Evolutionary conservation across 2,329 filamentous ascomycete species (phyloP).

Genomic region (Microsporum ferrugineum): DNA sequence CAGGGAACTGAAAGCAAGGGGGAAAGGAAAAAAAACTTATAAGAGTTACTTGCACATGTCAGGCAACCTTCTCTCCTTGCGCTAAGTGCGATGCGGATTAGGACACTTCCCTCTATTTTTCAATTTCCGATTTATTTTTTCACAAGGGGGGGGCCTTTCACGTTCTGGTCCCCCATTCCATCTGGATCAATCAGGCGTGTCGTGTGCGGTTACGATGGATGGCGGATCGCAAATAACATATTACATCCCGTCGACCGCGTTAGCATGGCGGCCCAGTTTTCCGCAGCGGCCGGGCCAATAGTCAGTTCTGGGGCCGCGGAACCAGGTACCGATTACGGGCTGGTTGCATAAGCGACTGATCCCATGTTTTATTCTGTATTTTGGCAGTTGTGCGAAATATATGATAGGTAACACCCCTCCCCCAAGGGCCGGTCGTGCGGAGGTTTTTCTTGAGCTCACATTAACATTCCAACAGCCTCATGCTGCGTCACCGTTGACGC

Average conservation of each 20-base stretch:
- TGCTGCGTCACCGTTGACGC: background rate
- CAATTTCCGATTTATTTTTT: too few species aligned
- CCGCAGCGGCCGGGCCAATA: slow-evolving; percentile 1
- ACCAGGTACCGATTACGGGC: slow-evolving; percentile 2
- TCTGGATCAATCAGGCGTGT: background rate
- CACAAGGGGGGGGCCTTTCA: background rate
- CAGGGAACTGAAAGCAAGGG: background rate
- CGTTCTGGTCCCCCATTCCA: background rate
- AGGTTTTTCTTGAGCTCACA: background rate
- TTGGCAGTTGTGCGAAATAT: background rate
- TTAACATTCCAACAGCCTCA: background rate
- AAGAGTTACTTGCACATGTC: background rate
- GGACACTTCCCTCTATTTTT: background rate
- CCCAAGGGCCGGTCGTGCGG: background rate
- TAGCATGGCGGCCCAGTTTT: slow-evolving; percentile 1
- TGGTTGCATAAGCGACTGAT: background rate
- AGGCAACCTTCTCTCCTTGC: background rate
- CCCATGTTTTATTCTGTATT: background rate
- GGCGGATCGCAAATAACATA: background rate
- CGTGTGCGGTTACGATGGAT: background rate
- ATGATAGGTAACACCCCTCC: background rate
- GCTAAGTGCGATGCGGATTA: background rate
- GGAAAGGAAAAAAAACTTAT: background rate
- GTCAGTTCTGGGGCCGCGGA: background rate
- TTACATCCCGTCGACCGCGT: background rate